Evolutionary conservation across 441 rosid species (phyloP).

Genomic region (Syzygium syzygioides): DNA sequence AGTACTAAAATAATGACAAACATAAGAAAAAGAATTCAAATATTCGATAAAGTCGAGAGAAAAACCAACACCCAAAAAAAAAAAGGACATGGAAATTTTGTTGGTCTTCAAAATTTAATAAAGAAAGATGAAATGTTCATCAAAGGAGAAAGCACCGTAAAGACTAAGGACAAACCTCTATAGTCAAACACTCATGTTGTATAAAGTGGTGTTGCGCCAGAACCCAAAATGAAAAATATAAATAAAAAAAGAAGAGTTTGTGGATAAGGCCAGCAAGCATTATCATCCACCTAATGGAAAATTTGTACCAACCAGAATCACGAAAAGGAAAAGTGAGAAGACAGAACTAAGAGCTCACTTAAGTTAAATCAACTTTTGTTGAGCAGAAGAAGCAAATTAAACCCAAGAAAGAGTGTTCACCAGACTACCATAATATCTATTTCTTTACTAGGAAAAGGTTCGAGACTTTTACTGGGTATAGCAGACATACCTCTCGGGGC

Average conservation of each 20-base stretch:
- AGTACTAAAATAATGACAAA: not conserved
- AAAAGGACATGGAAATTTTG: not conserved
- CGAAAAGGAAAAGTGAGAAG: not conserved
- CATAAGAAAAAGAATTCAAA: not conserved
- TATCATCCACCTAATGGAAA: not conserved
- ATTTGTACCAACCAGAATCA: not conserved
- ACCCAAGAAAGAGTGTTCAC: not conserved
- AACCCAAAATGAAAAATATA: not conserved
- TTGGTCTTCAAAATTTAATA: not conserved
- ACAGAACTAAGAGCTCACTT: not conserved
- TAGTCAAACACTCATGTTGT: not conserved
- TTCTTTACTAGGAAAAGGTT: constrained; percentile 26
- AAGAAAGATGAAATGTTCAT: constrained; percentile 2
- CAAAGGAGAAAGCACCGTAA: constrained; percentile 1
- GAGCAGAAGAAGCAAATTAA: not conserved
- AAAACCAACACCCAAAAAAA: constrained; percentile 11
- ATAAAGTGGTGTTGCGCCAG: not conserved
- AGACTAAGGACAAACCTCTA: not conserved
- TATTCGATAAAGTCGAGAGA: constrained; percentile 18
- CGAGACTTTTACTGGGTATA: constrained; percentile 28
- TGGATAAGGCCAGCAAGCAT: not conserved
- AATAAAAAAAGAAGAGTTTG: not conserved
- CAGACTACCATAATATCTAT: not conserved
- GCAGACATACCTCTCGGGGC: constrained; percentile 99
- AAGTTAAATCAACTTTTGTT: not conserved